These are phyloP conservation scores for Colletotrichum sojae DNA, from an alignment of 2,329 filamentous ascomycete genomes.

Conservation along the genomic window DNA sequence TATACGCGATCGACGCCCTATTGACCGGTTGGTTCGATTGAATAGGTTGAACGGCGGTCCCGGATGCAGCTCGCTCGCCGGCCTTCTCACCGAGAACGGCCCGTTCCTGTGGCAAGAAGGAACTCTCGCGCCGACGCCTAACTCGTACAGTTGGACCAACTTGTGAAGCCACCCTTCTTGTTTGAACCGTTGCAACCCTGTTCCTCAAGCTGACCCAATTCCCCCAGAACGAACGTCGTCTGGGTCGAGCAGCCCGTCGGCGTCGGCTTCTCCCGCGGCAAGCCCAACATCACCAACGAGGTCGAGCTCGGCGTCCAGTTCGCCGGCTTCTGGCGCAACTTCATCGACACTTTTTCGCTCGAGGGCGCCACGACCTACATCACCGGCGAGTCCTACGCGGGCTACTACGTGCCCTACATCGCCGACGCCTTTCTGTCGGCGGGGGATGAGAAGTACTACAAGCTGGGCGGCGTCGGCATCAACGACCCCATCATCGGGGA, in stretches of 20 bases:
- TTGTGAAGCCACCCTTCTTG: too few species aligned
- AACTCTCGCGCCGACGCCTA: slow-evolving; percentile 74
- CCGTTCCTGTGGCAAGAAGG: slow-evolving; percentile 80
- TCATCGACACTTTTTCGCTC: slow-evolving; percentile 77
- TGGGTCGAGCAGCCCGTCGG: slow-evolving; percentile 80
- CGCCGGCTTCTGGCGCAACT: slow-evolving; percentile 85
- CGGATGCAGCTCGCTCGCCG: slow-evolving; percentile 73
- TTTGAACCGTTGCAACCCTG: too few species aligned
- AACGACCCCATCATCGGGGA: slow-evolving; percentile 79
- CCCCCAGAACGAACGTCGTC: slow-evolving; percentile 74
- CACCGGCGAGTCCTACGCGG: slow-evolving; percentile 79
- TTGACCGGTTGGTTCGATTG: not conserved
- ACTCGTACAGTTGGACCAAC: slow-evolving; percentile 80
- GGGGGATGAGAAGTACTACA: slow-evolving; percentile 75
- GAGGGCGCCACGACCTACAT: slow-evolving; percentile 81
- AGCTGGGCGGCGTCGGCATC: slow-evolving; percentile 78
- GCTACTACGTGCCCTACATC: slow-evolving; percentile 79
- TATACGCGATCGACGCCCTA: not conserved
- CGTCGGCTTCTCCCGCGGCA: slow-evolving; percentile 79
- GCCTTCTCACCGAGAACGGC: slow-evolving; percentile 83
- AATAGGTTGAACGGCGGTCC: slow-evolving; percentile 49
- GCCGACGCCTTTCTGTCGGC: slow-evolving; percentile 79
- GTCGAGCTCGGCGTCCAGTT: slow-evolving; percentile 80
- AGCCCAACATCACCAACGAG: slow-evolving; percentile 74
- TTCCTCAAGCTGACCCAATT: too few species aligned